A percentile compares a stretch with the other conserved stretches of the same genome.
Conservation (phyloP, 139 green algal genomes). For the Auxenochlorella pyrenoidosa region DNA sequence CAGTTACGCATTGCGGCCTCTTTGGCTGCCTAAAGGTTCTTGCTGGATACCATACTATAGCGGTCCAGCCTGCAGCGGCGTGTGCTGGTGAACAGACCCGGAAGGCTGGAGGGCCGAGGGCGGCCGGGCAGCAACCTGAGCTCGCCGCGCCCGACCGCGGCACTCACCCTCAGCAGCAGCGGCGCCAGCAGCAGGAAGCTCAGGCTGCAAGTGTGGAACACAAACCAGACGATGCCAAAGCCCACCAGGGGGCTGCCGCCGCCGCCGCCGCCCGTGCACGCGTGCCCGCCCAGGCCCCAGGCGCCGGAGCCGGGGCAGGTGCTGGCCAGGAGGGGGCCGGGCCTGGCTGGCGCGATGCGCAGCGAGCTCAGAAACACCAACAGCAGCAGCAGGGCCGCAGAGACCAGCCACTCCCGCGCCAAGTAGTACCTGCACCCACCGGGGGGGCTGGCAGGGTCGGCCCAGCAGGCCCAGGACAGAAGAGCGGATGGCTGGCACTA, state of each 20-base stretch:
- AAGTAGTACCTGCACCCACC: not conserved
- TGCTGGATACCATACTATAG: too few relatives aligned
- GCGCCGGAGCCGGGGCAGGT: not conserved
- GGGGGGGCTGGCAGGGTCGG: not conserved
- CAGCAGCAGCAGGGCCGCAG: not conserved
- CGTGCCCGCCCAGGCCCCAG: too few relatives aligned
- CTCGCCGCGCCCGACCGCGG: too few relatives aligned
- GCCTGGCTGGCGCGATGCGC: not conserved
- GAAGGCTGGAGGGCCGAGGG: too few relatives aligned
- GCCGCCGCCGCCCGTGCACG: too few relatives aligned
- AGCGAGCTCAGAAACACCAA: constrained; percentile 12
- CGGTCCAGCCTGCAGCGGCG: too few relatives aligned
- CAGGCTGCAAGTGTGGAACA: constrained; percentile 27
- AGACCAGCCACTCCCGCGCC: not conserved
- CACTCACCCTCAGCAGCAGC: constrained; percentile 26
- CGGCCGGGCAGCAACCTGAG: not conserved
- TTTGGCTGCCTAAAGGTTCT: too few relatives aligned
- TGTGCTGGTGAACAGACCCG: too few relatives aligned
- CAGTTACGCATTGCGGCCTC: too few relatives aligned
- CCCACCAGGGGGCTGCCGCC: not conserved
- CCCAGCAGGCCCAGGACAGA: not conserved
- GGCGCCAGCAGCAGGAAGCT: not conserved
- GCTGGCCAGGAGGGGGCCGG: not conserved
- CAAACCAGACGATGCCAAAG: constrained; percentile 27
- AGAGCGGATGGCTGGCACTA: not conserved